These are phyloP conservation scores for Bacidia gigantensis DNA, from an alignment of 495 filamentous ascomycete species.

Conservation along the genomic window DNA sequence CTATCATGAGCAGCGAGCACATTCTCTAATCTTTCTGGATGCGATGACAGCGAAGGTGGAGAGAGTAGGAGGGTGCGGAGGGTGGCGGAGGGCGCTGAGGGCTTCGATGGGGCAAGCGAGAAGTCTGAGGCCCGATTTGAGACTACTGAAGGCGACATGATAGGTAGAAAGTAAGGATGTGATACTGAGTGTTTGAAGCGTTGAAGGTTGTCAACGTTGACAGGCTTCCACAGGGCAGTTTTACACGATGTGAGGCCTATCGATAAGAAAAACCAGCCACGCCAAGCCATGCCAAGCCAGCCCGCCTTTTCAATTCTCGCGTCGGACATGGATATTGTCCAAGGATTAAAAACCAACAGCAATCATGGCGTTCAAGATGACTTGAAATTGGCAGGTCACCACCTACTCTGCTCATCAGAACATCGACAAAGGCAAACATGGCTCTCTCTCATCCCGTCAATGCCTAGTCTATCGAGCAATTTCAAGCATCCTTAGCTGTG, in stretches of 20 bases:
- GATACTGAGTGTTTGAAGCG: neutral
- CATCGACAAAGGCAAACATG: too few species aligned
- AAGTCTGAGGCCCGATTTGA: constrained; percentile 7
- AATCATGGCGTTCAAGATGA: too few species aligned
- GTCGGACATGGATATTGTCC: neutral
- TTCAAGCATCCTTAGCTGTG: too few species aligned
- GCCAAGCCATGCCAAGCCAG: neutral
- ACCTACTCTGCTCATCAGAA: too few species aligned
- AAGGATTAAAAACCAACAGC: too few species aligned
- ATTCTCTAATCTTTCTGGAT: constrained; percentile 44
- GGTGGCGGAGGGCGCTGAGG: neutral
- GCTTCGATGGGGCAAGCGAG: neutral
- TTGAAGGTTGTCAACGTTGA: neutral
- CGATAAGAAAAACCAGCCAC: neutral
- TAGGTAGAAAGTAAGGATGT: too few species aligned
- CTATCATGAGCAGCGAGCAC: constrained; percentile 54
- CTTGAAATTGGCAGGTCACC: too few species aligned
- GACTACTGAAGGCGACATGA: constrained; percentile 10
- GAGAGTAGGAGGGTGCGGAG: constrained; percentile 52
- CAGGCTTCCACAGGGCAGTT: too few species aligned
- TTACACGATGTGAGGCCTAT: too few species aligned
- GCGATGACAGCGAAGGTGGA: constrained; percentile 58
- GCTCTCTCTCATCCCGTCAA: too few species aligned
- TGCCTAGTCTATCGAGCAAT: too few species aligned
- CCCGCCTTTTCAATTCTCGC: neutral